Conservation (phyloP, 768 basidiomycete species). For the Boletellus emodensis region DNA sequence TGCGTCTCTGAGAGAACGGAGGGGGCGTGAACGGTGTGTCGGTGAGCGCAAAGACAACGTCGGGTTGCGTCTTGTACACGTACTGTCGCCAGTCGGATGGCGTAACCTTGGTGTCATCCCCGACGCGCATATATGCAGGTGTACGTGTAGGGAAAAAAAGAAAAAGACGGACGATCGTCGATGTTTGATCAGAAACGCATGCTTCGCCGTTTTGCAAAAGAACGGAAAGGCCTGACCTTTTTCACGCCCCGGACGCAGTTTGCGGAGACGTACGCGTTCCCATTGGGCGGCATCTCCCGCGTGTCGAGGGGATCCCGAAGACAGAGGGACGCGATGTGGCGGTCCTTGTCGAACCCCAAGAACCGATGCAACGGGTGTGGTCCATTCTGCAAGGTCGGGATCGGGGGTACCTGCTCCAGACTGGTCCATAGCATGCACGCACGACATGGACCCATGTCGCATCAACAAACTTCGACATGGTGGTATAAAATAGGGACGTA, state of each 20-base stretch:
- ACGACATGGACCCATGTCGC: no score
- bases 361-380: constrained; percentile 58
- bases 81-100: constrained; percentile 54
- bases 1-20: constrained; percentile 73
- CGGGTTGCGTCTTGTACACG: constrained; percentile 52
- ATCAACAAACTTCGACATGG: no score
- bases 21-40: constrained; percentile 65
- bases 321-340: constrained; percentile 56
- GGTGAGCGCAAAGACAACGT: constrained; percentile 65
- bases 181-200: not conserved
- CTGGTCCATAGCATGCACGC: constrained; percentile 28
- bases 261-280: constrained; percentile 51
- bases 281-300: constrained; percentile 71
- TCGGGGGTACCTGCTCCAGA: constrained; percentile 62
- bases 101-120: constrained; percentile 41
- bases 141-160: not conserved
- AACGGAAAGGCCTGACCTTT: constrained; percentile 43
- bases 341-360: constrained; percentile 47
- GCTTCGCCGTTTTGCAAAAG: not conserved
- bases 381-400: constrained; percentile 57
- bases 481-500: constrained; percentile 36
- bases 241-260: constrained; percentile 65
- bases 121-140: not conserved
- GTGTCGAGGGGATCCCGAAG: constrained; percentile 63
- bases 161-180: not conserved